Evolutionary conservation across 1,139 yeast genomes (phyloP).

Genomic region (Yamadazyma epiphylla): DNA sequence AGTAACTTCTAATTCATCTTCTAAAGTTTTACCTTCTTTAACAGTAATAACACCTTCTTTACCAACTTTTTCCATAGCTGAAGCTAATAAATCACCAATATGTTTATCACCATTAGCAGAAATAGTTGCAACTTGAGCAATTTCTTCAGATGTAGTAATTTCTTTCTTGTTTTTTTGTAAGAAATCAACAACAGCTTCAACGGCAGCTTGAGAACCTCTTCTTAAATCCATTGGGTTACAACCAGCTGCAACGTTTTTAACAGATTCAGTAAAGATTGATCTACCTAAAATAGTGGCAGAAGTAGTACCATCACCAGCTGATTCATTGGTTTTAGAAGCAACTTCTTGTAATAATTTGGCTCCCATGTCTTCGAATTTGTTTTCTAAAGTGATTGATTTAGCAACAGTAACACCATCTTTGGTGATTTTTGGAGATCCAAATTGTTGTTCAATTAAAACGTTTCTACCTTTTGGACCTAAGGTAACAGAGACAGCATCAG

Average conservation of each 20-base stretch:
- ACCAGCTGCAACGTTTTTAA: slow-evolving; percentile 98
- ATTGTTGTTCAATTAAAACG: slow-evolving; percentile 94
- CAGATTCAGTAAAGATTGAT: slow-evolving; percentile 95
- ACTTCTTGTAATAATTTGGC: slow-evolving; percentile 96
- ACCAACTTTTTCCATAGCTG: slow-evolving; percentile 99
- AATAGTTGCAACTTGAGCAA: slow-evolving; percentile 98
- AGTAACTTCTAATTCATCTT: slow-evolving; percentile 95
- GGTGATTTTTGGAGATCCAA: slow-evolving; percentile 97
- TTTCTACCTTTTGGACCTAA: slow-evolving; percentile 98
- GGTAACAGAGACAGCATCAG: slow-evolving; percentile 96
- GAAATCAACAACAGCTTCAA: slow-evolving; percentile 89
- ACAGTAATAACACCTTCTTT: slow-evolving; percentile 99
- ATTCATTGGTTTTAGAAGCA: slow-evolving; percentile 96
- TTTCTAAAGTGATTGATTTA: slow-evolving; percentile 76
- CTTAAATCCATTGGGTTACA: slow-evolving; percentile 99
- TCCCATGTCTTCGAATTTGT: slow-evolving; percentile 95
- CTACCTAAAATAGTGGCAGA: slow-evolving; percentile 97
- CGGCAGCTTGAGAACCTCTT: slow-evolving; percentile 98
- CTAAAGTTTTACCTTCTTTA: slow-evolving; percentile 93
- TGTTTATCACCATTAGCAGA: slow-evolving; percentile 97
- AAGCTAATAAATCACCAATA: slow-evolving; percentile 90
- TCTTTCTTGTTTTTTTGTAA: slow-evolving; percentile 91
- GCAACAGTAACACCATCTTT: slow-evolving; percentile 99
- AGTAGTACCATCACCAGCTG: slow-evolving; percentile 99
- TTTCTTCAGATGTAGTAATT: slow-evolving; percentile 94